Percentiles rank a stretch among this genome's conserved stretches.
Conservation (phyloP, 768 basidiomycete genomes). For the Podaxis sp. region DNA sequence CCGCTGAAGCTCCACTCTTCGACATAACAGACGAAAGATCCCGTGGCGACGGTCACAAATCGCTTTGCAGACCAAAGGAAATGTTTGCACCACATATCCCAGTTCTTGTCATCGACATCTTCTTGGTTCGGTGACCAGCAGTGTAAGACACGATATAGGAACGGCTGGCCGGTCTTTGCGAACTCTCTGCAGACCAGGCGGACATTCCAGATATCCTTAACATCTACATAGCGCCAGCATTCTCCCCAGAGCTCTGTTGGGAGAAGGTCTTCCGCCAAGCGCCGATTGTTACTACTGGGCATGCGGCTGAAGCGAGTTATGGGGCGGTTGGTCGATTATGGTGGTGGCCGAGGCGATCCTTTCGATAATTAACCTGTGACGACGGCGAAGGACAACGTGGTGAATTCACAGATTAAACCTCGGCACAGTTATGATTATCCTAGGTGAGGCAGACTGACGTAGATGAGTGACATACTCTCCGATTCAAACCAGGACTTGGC, state of each 20-base stretch:
- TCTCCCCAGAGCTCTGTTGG: constrained; percentile 14
- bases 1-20: constrained; percentile 17
- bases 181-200: constrained; percentile 13
- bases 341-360: background rate
- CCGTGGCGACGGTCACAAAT: constrained; percentile 11
- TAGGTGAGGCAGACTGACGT: background rate
- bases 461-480: background rate
- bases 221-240: constrained; percentile 11
- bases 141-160: constrained; percentile 10
- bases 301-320: background rate
- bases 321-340: background rate
- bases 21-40: constrained; percentile 10
- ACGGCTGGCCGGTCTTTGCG: constrained; percentile 2
- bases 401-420: background rate
- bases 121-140: constrained; percentile 15
- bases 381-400: background rate
- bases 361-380: background rate
- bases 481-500: background rate
- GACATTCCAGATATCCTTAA: constrained; percentile 15
- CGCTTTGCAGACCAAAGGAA: constrained; percentile 14
- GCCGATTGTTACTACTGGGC: background rate
- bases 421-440: background rate
- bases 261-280: constrained; percentile 7
- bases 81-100: constrained; percentile 16
- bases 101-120: constrained; percentile 14